These are phyloP conservation scores for Fraxinus ornus DNA, from an alignment of 305 asterid genomes.

Conservation along the genomic window DNA sequence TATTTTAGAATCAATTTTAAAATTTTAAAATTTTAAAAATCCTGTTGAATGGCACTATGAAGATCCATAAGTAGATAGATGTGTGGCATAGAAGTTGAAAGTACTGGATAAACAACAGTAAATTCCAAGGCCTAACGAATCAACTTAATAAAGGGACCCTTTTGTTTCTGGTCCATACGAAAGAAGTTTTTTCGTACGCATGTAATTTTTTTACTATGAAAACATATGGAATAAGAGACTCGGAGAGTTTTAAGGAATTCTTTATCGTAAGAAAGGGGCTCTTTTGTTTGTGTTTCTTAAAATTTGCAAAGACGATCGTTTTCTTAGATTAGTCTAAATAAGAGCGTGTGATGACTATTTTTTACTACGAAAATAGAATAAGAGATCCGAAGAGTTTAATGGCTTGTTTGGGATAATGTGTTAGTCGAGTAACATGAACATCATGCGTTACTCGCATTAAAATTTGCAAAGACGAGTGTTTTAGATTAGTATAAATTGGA, in stretches of 20 bases:
- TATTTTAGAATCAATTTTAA: neutral
- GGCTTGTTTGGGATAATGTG: neutral
- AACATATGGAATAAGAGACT: neutral
- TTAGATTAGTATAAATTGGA: neutral
- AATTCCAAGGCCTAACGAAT: slow-evolving; percentile 8
- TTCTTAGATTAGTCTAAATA: no score
- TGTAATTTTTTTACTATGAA: neutral
- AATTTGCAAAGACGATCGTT: neutral
- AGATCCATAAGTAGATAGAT: neutral
- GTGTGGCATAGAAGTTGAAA: neutral
- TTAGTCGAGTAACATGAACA: no score
- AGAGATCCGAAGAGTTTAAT: neutral
- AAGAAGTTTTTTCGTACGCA: neutral
- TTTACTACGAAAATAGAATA: neutral
- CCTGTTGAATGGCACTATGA: neutral
- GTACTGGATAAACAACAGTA: neutral
- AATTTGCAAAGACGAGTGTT: neutral
- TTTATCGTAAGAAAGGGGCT: neutral
- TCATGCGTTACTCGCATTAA: no score
- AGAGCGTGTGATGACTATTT: neutral
- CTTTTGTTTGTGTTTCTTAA: neutral
- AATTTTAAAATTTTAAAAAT: neutral
- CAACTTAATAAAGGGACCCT: slow-evolving; percentile 22
- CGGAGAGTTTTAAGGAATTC: neutral
- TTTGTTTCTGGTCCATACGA: slow-evolving; percentile 20